A percentile compares a stretch with the other conserved stretches of the same genome.
Conservation (phyloP, 1,139 yeast genomes). For the Yamadazyma taylorii region DNA sequence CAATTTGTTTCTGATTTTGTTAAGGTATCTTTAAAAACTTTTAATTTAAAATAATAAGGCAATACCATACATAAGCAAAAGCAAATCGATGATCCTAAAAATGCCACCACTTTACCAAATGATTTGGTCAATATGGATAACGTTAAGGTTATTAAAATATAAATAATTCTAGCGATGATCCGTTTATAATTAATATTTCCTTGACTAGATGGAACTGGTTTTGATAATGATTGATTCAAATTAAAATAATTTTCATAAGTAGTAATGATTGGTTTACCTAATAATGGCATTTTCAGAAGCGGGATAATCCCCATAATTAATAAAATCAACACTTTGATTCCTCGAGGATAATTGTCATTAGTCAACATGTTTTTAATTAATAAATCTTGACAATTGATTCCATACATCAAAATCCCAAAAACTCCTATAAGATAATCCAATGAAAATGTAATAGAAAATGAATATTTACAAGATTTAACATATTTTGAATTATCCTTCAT, state of each 20-base stretch:
- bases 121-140: conserved; percentile 66
- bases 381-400: conserved; percentile 36
- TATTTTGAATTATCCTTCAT: conserved; percentile 72
- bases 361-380: conserved; percentile 39
- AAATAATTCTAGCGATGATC: conserved; percentile 29
- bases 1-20: conserved; percentile 32
- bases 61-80: conserved; percentile 76
- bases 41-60: conserved; percentile 71
- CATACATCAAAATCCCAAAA: conserved; percentile 45
- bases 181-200: too few species aligned
- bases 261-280: conserved; percentile 41
- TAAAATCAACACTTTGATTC: conserved; percentile 32
- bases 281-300: conserved; percentile 41
- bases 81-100: conserved; percentile 80
- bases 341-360: conserved; percentile 33
- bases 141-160: conserved; percentile 24
- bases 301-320: conserved; percentile 42
- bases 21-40: conserved; percentile 51
- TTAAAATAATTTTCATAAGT: conserved; percentile 33
- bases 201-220: too few species aligned
- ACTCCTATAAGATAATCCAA: conserved; percentile 36
- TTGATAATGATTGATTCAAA: too few species aligned
- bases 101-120: conserved; percentile 81
- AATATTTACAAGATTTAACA: conserved; percentile 25
- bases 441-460: conserved; percentile 35